A percentile compares a stretch with the other conserved stretches of the same genome.
phyloP scores from a whole-genome alignment of 768 basidiomycete genomes.

The Neoboletus brunneissimus region DNA sequence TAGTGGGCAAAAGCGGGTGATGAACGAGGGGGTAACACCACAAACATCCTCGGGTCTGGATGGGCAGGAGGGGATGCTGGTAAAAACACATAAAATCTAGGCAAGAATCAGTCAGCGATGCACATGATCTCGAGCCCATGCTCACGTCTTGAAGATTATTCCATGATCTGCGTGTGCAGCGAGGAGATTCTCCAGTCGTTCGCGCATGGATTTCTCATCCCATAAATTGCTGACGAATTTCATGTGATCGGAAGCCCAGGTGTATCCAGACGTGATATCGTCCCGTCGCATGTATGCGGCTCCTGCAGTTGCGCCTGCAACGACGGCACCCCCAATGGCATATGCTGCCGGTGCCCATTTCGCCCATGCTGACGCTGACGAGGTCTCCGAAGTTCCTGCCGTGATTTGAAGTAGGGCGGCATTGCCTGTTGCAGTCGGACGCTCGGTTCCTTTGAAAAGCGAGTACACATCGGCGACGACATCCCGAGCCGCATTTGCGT shows the following conservation, averaged over 20 bases:
- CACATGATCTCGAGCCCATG: slow-evolving; percentile 9
- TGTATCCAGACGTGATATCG: slow-evolving; percentile 65
- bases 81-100: slow-evolving; percentile 77
- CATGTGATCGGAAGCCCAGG: slow-evolving; percentile 85
- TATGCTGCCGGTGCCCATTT: slow-evolving; percentile 70
- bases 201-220: slow-evolving; percentile 64
- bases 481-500: slow-evolving; percentile 62
- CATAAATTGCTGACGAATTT: slow-evolving; percentile 84
- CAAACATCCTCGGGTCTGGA: slow-evolving; percentile 66
- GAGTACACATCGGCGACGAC: slow-evolving; percentile 62
- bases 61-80: slow-evolving; percentile 65
- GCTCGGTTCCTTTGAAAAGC: slow-evolving; percentile 48
- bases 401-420: slow-evolving; percentile 33
- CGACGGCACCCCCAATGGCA: slow-evolving; percentile 66
- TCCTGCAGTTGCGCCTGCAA: slow-evolving; percentile 83
- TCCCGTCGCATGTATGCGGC: slow-evolving; percentile 81
- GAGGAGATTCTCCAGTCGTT: slow-evolving; percentile 61
- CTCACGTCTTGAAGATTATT: slow-evolving; percentile 72
- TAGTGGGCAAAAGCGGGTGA: slow-evolving; percentile 54
- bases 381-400: slow-evolving; percentile 22
- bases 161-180: slow-evolving; percentile 58
- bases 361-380: slow-evolving; percentile 43
- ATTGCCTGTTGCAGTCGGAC: slow-evolving; percentile 27
- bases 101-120: slow-evolving; percentile 1
- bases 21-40: slow-evolving; percentile 60